Base-by-base conservation (phyloP, 345 rosid genomes). In the Salix viminalis region DNA sequence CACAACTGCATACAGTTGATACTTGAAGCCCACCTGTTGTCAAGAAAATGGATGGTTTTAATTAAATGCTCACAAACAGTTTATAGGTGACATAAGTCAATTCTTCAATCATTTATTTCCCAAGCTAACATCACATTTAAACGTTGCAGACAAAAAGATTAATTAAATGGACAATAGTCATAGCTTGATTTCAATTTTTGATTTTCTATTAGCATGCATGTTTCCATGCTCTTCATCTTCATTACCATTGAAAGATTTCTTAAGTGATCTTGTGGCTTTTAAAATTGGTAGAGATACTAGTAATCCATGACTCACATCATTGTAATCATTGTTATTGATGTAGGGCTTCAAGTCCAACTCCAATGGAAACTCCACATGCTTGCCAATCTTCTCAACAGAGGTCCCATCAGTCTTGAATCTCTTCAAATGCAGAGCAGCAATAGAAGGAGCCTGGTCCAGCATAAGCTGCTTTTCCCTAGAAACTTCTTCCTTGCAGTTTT, bases 291-390 rank as follows among this genome's bases (percentile, higher is more conserved):
- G 14, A 10, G 62, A 23, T 23, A 58, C 28, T 58, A 58, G 62
- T n/a, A 58, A 58, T 58, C 62, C 62, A 58, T 58, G 28, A 84
- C 94, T 81, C 82, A 92, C 98, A 74, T 83, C 65, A 65, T 62
- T 73, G 12, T 68, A 71, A 70, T 79, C 72, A 70, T 69, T 68
- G 73, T 34, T 61, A 62, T 23, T 75, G 77, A 84, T 85, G 80
- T 87, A 96, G 71, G 97, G 97, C 80, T 67, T 76, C 83, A 96
- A 84, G 83, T 96, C 97, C 76, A 96, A 71, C 87, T 91, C 94
- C 75, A 92, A 79, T 13, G 99, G 99, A 74, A 91, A 88, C 67
- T 70, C 69, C n/a, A 96, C 89, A 72, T 83, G 97, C 65, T 96
- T 90, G 76, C 81, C 88, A 65, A 92, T 88, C 87, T 96, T 96